These are phyloP conservation scores for Protomyces gravidus DNA, from an alignment of 1,139 yeast genomes.

Conservation along the genomic window DNA sequence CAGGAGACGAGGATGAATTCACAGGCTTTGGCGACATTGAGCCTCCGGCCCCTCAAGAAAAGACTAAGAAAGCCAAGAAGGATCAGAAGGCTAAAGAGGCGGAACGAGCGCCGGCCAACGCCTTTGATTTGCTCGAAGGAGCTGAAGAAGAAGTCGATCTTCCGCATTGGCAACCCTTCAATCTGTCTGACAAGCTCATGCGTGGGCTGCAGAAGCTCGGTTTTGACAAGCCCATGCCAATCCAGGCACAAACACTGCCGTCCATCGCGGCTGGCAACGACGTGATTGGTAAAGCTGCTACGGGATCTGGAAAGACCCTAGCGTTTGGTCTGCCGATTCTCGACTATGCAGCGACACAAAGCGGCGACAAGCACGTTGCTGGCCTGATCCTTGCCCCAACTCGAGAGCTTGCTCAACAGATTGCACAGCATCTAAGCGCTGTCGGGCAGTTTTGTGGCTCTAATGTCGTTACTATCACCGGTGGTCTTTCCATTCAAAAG, in stretches of 20 bases:
- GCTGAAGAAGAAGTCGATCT: constrained; percentile 45
- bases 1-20: constrained; percentile 27
- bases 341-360: constrained; percentile 45
- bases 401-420: constrained; percentile 93
- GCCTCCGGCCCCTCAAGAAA: constrained; percentile 18
- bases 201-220: constrained; percentile 58
- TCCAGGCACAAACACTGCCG: constrained; percentile 77
- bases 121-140: constrained; percentile 39
- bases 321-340: constrained; percentile 95
- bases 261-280: constrained; percentile 67
- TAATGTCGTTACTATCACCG: constrained; percentile 77
- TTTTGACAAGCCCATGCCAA: constrained; percentile 71
- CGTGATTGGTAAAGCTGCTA: constrained; percentile 90
- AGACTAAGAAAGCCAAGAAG: constrained; percentile 31
- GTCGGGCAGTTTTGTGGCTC: constrained; percentile 60
- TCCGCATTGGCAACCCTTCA: constrained; percentile 56
- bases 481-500: constrained; percentile 89
- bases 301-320: constrained; percentile 96
- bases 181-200: constrained; percentile 53
- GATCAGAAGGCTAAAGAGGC: constrained; percentile 15
- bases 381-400: constrained; percentile 92
- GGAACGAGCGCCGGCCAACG: constrained; percentile 26
- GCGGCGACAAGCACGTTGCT: constrained; percentile 38
- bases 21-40: constrained; percentile 2
- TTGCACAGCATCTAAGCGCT: constrained; percentile 66